Evolutionary conservation across 805 yeast genomes (phyloP), one percentile per base, ranked within the genome.

Genomic region (Lipomyces chichibuensis): DNA sequence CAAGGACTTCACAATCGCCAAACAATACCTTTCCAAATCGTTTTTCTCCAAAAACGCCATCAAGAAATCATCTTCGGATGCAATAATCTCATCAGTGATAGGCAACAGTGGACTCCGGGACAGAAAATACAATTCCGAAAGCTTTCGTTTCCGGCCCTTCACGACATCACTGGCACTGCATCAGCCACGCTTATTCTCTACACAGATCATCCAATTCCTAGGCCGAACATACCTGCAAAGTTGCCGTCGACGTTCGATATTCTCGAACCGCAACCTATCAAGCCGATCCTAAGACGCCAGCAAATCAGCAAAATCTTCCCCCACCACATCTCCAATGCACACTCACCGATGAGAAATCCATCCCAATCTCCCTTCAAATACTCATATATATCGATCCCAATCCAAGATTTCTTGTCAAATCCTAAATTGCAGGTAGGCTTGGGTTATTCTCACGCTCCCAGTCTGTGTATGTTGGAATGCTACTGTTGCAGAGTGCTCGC

Each of bases 121-220:
- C 83, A 69, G 56, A 49, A 87, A 84, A 74, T 85, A 88, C 20
- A 88, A 77, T 75, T 88, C 90, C 1, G 88, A 82, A 29, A 88
- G 79, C 73, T 85, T 86, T 33, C 87, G 78, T 72, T 86, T 86
- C 59, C 92, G 79, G 57, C 80, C 79, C 67, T 81, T 79, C 13
- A 85, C 78, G n/a, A 85, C 77, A 59, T 80, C 82, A 56, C 78
- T 76, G 49, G 11, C 27, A 27, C 6, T 32, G 32, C 51, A 46
- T 14, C 53, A 23, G 23, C 54, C 13, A 17, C 20, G 20, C 46
- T 14, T n/a, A n/a, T n/a, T 11, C 46, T 11, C 49, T 2, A 20
- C 37, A 61, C 32, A 23, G n/a, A 25, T 32, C 33, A 32, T 32
- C 32, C 43, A 43, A 43, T 57, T 29, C 67, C 57, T 20, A 35